Evolutionary conservation across 345 rosid species (phyloP).

Genomic region (Populus ilicifolia): DNA sequence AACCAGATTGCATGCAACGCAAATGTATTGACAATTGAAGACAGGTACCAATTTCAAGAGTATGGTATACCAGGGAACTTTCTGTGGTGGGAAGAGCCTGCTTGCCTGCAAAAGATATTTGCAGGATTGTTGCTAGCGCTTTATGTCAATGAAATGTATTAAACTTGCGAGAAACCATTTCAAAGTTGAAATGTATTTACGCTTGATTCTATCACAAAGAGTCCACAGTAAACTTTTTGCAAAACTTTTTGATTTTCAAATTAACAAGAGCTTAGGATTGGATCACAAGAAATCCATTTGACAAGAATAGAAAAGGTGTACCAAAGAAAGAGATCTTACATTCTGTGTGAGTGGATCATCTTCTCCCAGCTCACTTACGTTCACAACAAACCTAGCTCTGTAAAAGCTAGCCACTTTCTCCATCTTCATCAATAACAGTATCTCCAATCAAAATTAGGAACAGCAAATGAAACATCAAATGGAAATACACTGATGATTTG

Average conservation of each 20-base stretch:
- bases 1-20: too few species aligned
- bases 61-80: constrained; percentile 59
- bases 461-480: neutral
- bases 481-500: neutral
- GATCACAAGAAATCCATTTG: neutral
- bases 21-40: neutral
- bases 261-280: neutral
- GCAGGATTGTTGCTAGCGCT: constrained; percentile 20
- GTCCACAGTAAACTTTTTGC: neutral
- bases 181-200: neutral
- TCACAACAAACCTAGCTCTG: constrained; percentile 54
- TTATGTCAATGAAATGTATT: constrained; percentile 10
- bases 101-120: constrained; percentile 53
- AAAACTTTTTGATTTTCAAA: neutral
- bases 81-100: constrained; percentile 31
- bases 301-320: neutral
- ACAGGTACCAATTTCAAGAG: constrained; percentile 10
- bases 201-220: neutral
- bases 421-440: constrained; percentile 45
- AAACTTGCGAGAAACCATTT: constrained; percentile 5
- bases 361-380: constrained; percentile 55
- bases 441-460: constrained; percentile 6
- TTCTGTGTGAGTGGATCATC: constrained; percentile 58
- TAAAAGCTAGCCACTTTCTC: constrained; percentile 49
- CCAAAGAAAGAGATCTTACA: constrained; percentile 34